These are phyloP conservation scores for Pythium rhizo-oryzae DNA, from an alignment of 352 stramenopile species.

Conservation along the genomic window DNA sequence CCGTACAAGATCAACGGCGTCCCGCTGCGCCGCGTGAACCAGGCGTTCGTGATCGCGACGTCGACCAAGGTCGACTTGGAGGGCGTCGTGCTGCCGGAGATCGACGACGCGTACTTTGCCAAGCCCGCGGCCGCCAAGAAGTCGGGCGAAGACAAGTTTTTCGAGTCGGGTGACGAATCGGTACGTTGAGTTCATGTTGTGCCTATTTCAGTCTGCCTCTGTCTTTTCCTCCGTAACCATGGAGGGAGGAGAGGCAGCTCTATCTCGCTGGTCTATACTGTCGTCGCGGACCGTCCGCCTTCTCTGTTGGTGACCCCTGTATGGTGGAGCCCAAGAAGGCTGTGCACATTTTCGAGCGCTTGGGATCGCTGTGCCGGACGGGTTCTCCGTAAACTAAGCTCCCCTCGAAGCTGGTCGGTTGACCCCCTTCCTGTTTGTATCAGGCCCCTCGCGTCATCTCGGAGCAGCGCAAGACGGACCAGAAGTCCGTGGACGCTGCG, in stretches of 20 bases:
- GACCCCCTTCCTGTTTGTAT: slow-evolving; percentile 21
- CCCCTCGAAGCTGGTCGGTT: slow-evolving; percentile 39
- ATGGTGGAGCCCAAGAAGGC: background rate
- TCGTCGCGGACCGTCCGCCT: background rate
- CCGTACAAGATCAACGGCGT: slow-evolving; percentile 99
- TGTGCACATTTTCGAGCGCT: slow-evolving; percentile 63
- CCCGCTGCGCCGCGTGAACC: slow-evolving; percentile 96
- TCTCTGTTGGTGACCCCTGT: slow-evolving; percentile 10
- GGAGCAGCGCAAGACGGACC: slow-evolving; percentile 98
- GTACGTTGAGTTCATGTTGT: slow-evolving; percentile 34
- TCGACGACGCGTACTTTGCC: slow-evolving; percentile 98
- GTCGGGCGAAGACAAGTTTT: slow-evolving; percentile 98
- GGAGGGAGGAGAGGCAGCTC: background rate
- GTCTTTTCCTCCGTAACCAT: background rate
- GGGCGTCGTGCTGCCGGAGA: slow-evolving; percentile 88
- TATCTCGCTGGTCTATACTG: background rate
- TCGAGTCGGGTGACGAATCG: slow-evolving; percentile 80
- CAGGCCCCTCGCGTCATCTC: slow-evolving; percentile 91
- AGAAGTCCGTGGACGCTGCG: slow-evolving; percentile 97
- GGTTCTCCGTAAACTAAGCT: slow-evolving; percentile 53
- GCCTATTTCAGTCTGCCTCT: background rate
- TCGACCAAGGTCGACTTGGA: slow-evolving; percentile 97
- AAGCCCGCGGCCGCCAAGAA: slow-evolving; percentile 91
- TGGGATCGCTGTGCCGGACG: slow-evolving; percentile 82
- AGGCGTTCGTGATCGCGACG: slow-evolving; percentile 98